Evolutionary conservation across 257 asterid species (phyloP), one percentile per base, ranked within the genome.

Genomic region (Cynanchum wilfordii): DNA sequence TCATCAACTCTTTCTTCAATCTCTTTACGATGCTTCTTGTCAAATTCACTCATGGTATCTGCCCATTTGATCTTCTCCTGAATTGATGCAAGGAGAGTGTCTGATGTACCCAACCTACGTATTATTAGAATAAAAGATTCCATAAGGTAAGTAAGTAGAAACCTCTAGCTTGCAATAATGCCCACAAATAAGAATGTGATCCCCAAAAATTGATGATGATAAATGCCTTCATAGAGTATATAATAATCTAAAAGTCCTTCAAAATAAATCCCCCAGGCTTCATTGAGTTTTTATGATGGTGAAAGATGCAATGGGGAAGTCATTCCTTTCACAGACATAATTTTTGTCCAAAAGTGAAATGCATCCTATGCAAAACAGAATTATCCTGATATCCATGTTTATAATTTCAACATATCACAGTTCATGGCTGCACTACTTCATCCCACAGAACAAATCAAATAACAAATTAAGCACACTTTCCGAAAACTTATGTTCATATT

Each of bases 61-160:
- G 98, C 99, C 99, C 98, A 95, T 47, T 85, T 92, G 77, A 95
- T 95, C 86, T 95, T 95, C 79, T 95, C 99, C 89, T 95, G 97
- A 81, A 95, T 95, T 58, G 96, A 82, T 73, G 83, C 76, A 29
- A 95, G 98, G 68, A 95, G 94, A 80, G 88, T 76, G 72, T 95
- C 99, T 30, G 99, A 95, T 11, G 96, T 92, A 58, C 87, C 80
- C 76, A 87, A 80, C 99, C 99, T 95, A 74, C 33, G 25, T 71
- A 70, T 80, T 71, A 44, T 33, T 71, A 77, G 22, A 16, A 33
- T 33, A 33, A 33, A 76, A 66, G 50, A 78, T 54, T 59, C n/a
- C 49, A 55, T 49, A 40, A 76, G 55, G 66, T 16, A 72, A 77
- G 70, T 69, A 62, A 33, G 54, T 68, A 64, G 7, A 38, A 19